Conservation (phyloP, 805 yeast genomes). For the Lipomyces starkeyi region DNA sequence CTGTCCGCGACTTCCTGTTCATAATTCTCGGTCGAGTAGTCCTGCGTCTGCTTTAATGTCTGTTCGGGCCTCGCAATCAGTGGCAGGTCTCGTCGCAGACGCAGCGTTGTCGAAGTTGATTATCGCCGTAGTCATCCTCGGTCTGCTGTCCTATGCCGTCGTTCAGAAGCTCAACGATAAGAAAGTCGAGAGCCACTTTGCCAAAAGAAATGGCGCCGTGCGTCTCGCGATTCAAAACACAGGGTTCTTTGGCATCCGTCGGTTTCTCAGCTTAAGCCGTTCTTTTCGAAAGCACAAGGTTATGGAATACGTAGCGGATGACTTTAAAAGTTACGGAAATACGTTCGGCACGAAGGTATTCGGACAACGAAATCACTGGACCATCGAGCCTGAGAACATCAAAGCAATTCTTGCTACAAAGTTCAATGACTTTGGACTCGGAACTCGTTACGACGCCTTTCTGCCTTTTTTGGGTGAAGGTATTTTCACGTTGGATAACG, state of each 20-base stretch:
- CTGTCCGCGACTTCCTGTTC: neutral
- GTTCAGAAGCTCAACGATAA: neutral
- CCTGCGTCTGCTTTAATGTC: neutral
- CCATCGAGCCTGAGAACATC: conserved; percentile 45
- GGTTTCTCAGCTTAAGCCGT: neutral
- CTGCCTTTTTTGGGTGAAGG: conserved; percentile 47
- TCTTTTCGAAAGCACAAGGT: neutral
- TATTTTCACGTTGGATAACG: conserved; percentile 47
- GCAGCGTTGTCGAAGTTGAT: neutral
- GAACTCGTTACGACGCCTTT: conserved; percentile 41
- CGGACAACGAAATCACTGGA: conserved; percentile 7
- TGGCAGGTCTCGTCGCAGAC: neutral
- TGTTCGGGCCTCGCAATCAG: neutral
- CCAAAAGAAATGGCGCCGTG: neutral
- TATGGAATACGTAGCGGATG: neutral
- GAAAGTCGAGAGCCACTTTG: neutral
- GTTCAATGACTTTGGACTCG: conserved; percentile 46
- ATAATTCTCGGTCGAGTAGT: neutral
- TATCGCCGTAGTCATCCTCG: neutral
- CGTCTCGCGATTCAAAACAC: neutral
- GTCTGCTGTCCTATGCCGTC: neutral
- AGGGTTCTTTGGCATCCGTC: neutral
- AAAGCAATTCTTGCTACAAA: conserved; percentile 45
- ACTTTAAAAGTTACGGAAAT: neutral
- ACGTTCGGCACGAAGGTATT: neutral